Conservation (phyloP, 352 stramenopile species). For the Phytophthora fragariaefolia region DNA sequence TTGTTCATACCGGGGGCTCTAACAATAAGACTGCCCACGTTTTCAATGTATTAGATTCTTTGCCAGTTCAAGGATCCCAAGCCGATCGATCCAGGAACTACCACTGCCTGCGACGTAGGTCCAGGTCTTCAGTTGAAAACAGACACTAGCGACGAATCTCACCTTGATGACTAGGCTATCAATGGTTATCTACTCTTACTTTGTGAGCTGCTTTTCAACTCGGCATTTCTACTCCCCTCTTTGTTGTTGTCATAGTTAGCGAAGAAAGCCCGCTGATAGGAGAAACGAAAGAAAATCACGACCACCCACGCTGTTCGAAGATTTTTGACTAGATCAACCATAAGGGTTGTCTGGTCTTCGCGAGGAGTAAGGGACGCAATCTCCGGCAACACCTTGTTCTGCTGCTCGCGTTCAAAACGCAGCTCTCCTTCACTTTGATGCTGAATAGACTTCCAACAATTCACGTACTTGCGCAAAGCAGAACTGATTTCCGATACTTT, state of each 20-base stretch:
- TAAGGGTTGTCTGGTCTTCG: conserved; percentile 12
- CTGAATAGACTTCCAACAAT: conserved; percentile 22
- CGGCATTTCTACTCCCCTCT: too few relatives aligned
- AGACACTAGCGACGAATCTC: conserved; percentile 44
- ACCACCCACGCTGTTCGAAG: conserved; percentile 31
- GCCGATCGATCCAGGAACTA: conserved; percentile 25
- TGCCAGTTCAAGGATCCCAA: conserved; percentile 64
- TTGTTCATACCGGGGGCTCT: not conserved
- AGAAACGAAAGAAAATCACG: conserved; percentile 41
- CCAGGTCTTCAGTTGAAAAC: conserved; percentile 18
- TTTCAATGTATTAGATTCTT: conserved; percentile 55
- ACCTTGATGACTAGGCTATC: conserved; percentile 54
- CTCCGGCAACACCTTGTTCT: not conserved
- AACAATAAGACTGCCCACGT: not conserved
- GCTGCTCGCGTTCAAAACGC: conserved; percentile 11
- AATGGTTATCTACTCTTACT: too few relatives aligned
- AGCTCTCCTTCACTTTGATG: conserved; percentile 28
- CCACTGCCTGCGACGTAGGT: not conserved
- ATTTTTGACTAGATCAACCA: conserved; percentile 15
- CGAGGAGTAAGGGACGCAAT: conserved; percentile 24
- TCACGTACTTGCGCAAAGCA: conserved; percentile 4
- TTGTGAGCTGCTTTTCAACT: not conserved
- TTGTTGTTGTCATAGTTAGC: conserved; percentile 26
- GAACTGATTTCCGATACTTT: conserved; percentile 9
- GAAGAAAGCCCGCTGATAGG: conserved; percentile 46